Evolutionary conservation across 164 flowering plant species (phyloP).

Genomic region (Annona squamosa): DNA sequence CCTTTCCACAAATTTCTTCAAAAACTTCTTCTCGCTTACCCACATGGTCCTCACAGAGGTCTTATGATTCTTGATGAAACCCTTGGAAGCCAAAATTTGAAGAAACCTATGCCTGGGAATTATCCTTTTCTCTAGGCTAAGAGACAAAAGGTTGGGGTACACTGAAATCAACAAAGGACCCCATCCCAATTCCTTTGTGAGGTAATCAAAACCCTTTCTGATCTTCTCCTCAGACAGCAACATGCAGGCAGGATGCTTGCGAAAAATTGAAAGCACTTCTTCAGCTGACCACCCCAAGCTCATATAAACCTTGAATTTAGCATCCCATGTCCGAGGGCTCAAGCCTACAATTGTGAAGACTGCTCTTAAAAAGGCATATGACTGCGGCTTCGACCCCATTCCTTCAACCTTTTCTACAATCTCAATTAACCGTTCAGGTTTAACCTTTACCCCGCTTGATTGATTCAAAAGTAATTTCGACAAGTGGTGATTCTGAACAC

Average conservation of each 20-base stretch:
- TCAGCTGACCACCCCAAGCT: conserved; percentile 2
- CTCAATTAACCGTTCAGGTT: conserved; percentile 1
- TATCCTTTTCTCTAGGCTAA: background rate
- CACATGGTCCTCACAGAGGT: background rate
- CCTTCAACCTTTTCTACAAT: background rate
- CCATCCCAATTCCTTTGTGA: background rate
- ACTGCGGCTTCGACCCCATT: background rate
- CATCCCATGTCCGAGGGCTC: background rate
- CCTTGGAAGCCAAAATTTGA: background rate
- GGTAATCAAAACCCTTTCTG: background rate
- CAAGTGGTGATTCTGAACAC: background rate
- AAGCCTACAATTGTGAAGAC: background rate
- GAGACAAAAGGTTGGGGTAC: background rate
- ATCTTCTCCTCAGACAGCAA: background rate
- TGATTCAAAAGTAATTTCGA: background rate
- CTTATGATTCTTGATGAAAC: background rate
- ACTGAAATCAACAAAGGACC: background rate
- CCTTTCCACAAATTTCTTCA: background rate
- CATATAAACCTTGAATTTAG: conserved; percentile 1
- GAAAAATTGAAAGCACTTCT: background rate
- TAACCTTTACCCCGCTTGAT: background rate
- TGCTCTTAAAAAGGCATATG: background rate
- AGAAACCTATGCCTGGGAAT: background rate
- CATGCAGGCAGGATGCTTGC: background rate
- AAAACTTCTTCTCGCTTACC: background rate